A percentile compares a stretch with the other conserved stretches of the same genome.
phyloP scores from a whole-genome alignment of 2,329 filamentous ascomycete species.

The Neonectria sp. region DNA sequence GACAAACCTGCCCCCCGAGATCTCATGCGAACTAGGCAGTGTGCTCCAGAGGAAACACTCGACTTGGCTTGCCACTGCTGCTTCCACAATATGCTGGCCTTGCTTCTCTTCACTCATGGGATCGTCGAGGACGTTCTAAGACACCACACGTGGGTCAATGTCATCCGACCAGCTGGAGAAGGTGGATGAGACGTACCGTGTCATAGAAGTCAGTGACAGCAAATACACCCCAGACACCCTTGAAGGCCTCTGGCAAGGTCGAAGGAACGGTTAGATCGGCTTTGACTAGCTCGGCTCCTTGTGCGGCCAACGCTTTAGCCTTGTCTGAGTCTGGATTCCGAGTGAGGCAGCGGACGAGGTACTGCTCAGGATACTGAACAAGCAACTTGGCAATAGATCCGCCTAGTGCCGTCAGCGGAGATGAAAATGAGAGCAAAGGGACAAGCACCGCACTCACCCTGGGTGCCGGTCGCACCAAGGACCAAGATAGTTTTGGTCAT shows the following conservation, averaged over 20 bases:
- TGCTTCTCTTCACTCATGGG: conserved; percentile 37
- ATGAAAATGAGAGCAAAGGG: not conserved
- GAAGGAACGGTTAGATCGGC: conserved; percentile 33
- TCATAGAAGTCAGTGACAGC: conserved; percentile 36
- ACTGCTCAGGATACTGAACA: conserved; percentile 30
- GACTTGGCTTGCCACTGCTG: conserved; percentile 24
- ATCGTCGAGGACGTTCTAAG: conserved; percentile 29
- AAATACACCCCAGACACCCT: conserved; percentile 31
- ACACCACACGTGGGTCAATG: not conserved
- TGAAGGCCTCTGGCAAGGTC: conserved; percentile 27
- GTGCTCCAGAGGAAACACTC: conserved; percentile 35
- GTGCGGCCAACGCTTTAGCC: conserved; percentile 25
- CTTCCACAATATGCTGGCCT: conserved; percentile 34
- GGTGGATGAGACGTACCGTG: conserved; percentile 15
- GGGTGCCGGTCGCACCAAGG: conserved; percentile 35
- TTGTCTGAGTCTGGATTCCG: conserved; percentile 31
- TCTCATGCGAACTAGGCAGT: conserved; percentile 31
- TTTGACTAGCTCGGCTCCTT: conserved; percentile 28
- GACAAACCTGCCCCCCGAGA: conserved; percentile 34
- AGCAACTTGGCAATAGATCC: conserved; percentile 34
- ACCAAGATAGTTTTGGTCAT: conserved; percentile 32
- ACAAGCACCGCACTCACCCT: conserved; percentile 13
- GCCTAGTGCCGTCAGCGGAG: not conserved
- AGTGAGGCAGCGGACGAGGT: conserved; percentile 30
- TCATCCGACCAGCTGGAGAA: not conserved